Conservation (phyloP, 441 rosid species). For the Brassica hybrid region DNA sequence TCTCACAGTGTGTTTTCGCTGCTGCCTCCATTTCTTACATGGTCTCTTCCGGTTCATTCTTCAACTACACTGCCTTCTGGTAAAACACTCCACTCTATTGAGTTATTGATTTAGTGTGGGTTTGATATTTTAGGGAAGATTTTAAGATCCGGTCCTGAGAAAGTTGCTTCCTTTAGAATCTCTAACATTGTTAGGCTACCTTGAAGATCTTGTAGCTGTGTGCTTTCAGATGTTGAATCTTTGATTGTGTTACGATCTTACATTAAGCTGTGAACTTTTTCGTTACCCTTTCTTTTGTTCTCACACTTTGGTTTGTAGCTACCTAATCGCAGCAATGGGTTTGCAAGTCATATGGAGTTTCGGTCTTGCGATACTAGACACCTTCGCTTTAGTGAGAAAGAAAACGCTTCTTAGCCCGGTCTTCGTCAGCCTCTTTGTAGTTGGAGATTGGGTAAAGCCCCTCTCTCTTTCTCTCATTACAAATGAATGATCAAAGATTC, state of each 20-base stretch:
- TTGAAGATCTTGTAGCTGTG: background rate
- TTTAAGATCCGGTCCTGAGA: conserved; percentile 33
- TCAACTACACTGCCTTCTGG: conserved; percentile 82
- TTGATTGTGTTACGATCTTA: conserved; percentile 8
- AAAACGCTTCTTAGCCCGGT: conserved; percentile 52
- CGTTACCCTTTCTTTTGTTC: background rate
- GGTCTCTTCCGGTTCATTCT: conserved; percentile 67
- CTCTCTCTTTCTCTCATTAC: conserved; percentile 22
- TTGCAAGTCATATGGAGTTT: conserved; percentile 68
- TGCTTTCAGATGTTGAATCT: background rate
- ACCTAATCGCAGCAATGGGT: conserved; percentile 71
- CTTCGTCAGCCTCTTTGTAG: conserved; percentile 63
- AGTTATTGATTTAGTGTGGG: conserved; percentile 10
- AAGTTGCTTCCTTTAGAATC: conserved; percentile 8
- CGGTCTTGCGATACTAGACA: conserved; percentile 57
- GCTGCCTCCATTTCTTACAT: conserved; percentile 75
- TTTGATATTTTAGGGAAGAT: background rate
- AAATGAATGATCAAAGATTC: background rate
- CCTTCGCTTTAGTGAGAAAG: conserved; percentile 53
- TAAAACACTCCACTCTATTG: conserved; percentile 29
- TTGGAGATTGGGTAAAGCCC: conserved; percentile 66
- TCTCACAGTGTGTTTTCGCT: conserved; percentile 74
- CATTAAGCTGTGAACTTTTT: conserved; percentile 15
- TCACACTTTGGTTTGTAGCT: conserved; percentile 49
- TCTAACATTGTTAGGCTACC: background rate